Base-by-base conservation (phyloP, 345 rosid species). In the Dimocarpus longan region DNA sequence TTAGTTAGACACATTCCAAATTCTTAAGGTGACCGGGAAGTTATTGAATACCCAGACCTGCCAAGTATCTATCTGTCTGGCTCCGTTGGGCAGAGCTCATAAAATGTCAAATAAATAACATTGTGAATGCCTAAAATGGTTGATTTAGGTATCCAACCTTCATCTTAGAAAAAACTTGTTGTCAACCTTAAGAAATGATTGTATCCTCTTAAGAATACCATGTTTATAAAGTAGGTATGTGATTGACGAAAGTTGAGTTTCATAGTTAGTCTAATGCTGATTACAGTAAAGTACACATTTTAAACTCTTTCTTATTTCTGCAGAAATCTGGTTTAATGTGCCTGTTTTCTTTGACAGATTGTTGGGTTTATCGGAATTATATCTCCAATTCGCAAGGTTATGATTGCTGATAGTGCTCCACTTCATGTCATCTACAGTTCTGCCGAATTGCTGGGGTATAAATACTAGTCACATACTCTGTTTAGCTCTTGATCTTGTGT, bases 351-450 rank as follows among this genome's bases (percentile, higher is more conserved):
- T 56, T 10, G 56, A 1, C 69, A 85, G 84, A 66, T 83, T 26
- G 62, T 83, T 13, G 88, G 12, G 13, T 79, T 76, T 19, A 74
- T 79, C 11, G 86, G 86, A 26, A 26, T 69, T 8, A 22, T 79
- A 26, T 66, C 82, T 70, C 80, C 82, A 43, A 63, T 80, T 63
- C 80, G 86, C 50, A 73, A 80, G 63, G 5, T 76, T 4, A n/a
- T 83, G 3, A 80, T 83, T 24, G 86, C 83, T 8, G 70, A 77
- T 24, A 43, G 60, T 28, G 81, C 86, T 50, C 79, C 83, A 62
- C 83, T 83, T 62, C 79, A 75, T 4, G 80, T 80, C 44, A 70
- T 83, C 57, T 78, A 77, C 72, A 68, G 60, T 65, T 8, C 77
- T 0, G 15, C 75, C 3, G 32, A 63, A 28, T 52, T 83, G 16